A percentile compares a stretch with the other conserved stretches of the same genome.
Conservation (phyloP, 1,284 basidiomycete genomes). For the Amylostereum chailletii region DNA sequence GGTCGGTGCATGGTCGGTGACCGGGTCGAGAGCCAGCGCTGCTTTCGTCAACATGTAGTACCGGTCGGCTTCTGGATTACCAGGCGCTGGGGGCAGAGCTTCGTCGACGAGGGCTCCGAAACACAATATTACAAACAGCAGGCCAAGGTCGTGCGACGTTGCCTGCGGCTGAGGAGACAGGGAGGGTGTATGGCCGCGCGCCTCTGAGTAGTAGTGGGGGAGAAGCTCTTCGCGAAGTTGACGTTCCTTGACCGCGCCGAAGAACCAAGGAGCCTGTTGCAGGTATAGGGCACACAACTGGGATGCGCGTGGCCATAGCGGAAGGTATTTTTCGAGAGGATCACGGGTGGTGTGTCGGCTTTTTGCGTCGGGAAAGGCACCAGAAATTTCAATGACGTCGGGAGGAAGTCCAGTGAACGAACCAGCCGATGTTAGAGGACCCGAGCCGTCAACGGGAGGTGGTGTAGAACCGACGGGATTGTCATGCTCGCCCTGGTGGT, state of each 20-base stretch:
- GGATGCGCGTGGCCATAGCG: conserved; percentile 45
- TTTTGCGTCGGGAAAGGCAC: conserved; percentile 43
- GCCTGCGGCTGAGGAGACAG: not conserved
- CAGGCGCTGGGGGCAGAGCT: conserved; percentile 28
- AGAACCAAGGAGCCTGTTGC: conserved; percentile 69
- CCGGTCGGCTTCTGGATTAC: conserved; percentile 39
- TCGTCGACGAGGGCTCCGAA: conserved; percentile 12
- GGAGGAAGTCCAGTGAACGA: conserved; percentile 1
- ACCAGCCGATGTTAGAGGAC: not conserved
- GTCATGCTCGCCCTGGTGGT: conserved; percentile 7
- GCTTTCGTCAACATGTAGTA: conserved; percentile 51
- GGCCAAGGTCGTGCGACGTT: conserved; percentile 13
- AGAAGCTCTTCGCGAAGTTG: conserved; percentile 59
- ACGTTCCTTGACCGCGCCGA: conserved; percentile 51
- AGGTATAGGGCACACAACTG: conserved; percentile 56
- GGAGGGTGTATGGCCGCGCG: conserved; percentile 3
- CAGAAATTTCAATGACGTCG: conserved; percentile 35
- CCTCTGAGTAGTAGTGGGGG: conserved; percentile 56
- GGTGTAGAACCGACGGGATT: not conserved
- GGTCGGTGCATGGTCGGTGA: conserved; percentile 56
- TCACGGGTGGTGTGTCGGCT: conserved; percentile 14
- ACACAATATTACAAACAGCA: conserved; percentile 14
- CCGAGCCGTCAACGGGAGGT: not conserved
- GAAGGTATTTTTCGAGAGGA: conserved; percentile 40
- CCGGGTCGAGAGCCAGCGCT: conserved; percentile 53